Base-by-base conservation (phyloP, 441 rosid genomes). In the Aquilaria agallochum region DNA sequence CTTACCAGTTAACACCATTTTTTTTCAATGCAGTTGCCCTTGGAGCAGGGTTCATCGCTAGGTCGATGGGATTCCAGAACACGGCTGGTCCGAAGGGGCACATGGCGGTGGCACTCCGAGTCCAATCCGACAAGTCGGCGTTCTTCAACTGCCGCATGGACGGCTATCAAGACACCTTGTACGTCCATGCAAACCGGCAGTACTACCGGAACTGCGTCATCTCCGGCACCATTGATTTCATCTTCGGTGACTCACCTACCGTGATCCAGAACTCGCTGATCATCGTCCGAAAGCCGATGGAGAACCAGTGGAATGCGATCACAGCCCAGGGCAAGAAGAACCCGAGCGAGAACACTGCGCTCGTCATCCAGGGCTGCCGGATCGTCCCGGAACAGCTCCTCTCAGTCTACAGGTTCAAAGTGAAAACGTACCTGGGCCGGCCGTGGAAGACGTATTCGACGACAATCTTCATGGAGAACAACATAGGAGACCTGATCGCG, bases 141-240 rank as follows among this genome's bases (percentile, higher is more conserved):
- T 54, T 76, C 55, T 66, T 75, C 55, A 64, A 44, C 61, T 74
- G 82, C 68, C 59, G 77, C 63, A 64, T 78, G 10, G 71, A 78
- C 36, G 85, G 78, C 3, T 73, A 64, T 63, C 83, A 81, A 64
- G 75, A 71, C 68, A 65, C 83, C 27, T 65, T 81, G 46, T 71
- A 75, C 50, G 63, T 72, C 45, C 77, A 73, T 20, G 40, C 72
- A 31, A 50, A 53, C 32, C 52, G 73, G 4, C 83, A 81, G 55
- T 81, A 78, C 67, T 78, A 62, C 74, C 64, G 64, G 33, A 57
- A 74, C 42, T 78, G 81, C 42, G 56, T 65, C 44, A 70, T 81
- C 44, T 69, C 72, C 5, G 86, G 86, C 5, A 74, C 83, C 0
- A 42, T 74, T 1, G 83, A 78, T 68, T 76, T 74, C 75, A 81